phyloP scores from a whole-genome alignment of 176 grass and related monocot species.

The Musa itinerans region DNA sequence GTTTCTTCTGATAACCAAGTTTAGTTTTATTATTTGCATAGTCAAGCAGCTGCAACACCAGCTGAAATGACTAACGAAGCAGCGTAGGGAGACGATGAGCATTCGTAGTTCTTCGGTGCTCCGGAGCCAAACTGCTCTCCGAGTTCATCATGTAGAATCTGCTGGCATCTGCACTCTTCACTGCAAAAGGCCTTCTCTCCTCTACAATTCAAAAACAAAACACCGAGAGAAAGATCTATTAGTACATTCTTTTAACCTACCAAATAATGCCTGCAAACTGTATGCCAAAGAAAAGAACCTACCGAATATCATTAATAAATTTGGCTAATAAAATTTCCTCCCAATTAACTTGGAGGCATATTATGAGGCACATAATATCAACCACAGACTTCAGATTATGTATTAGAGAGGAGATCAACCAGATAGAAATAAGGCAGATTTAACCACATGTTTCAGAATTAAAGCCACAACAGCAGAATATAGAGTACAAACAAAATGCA shows the following conservation, averaged over 20 bases:
- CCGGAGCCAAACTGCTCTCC: neutral
- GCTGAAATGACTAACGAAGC: neutral
- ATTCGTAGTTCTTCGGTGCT: neutral
- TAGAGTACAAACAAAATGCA: too few relatives aligned
- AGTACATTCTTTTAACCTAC: neutral
- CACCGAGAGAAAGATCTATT: neutral
- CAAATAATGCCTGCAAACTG: neutral
- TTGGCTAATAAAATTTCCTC: neutral
- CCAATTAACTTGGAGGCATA: too few relatives aligned
- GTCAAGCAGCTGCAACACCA: slow-evolving; percentile 4
- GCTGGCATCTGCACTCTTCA: slow-evolving; percentile 13
- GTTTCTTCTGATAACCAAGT: neutral
- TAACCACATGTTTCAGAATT: too few relatives aligned
- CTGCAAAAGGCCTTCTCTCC: slow-evolving; percentile 9
- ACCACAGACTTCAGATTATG: too few relatives aligned
- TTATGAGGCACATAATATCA: too few relatives aligned
- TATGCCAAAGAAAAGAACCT: neutral
- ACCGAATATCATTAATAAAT: neutral
- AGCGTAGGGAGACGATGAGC: neutral
- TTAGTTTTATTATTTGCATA: neutral
- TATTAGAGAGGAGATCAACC: too few relatives aligned
- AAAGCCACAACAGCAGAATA: too few relatives aligned
- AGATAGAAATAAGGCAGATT: too few relatives aligned
- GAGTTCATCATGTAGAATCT: neutral
- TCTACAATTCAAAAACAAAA: neutral